phyloP scores from a whole-genome alignment of 306 rosid species.

The Abrus pulchellus region DNA sequence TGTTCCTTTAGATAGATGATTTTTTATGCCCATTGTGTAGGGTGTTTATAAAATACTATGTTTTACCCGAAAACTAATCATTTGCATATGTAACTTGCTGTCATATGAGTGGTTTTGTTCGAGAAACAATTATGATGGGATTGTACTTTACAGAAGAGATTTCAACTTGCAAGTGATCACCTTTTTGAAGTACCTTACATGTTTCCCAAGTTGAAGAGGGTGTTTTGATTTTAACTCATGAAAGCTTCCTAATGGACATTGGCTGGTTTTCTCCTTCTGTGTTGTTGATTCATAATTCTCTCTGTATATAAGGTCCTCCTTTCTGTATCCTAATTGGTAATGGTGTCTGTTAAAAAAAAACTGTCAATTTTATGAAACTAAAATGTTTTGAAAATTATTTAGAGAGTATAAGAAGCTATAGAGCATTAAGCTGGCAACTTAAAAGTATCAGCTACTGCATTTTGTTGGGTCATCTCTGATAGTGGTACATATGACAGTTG shows the following conservation, averaged over 20 bases:
- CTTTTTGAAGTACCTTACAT: slow-evolving; percentile 31
- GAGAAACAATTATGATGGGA: slow-evolving; percentile 34
- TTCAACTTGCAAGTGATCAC: slow-evolving; percentile 38
- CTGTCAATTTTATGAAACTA: slow-evolving; percentile 16
- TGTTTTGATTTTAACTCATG: slow-evolving; percentile 33
- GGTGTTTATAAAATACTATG: slow-evolving; percentile 15
- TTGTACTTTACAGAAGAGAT: slow-evolving; percentile 28
- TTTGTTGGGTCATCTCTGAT: not conserved
- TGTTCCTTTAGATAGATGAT: slow-evolving; percentile 13
- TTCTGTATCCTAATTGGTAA: slow-evolving; percentile 27
- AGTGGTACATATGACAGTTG: slow-evolving; percentile 28
- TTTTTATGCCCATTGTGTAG: slow-evolving; percentile 2
- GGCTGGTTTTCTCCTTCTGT: slow-evolving; percentile 15
- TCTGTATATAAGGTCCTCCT: not conserved
- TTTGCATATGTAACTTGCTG: slow-evolving; percentile 13
- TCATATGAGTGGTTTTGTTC: slow-evolving; percentile 21
- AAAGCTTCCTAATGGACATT: slow-evolving; percentile 38
- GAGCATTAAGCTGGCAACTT: slow-evolving; percentile 15
- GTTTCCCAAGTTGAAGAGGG: slow-evolving; percentile 2
- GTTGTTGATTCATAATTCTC: slow-evolving; percentile 10
- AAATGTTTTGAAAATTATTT: slow-evolving; percentile 21
- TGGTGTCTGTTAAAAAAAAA: slow-evolving; percentile 18
- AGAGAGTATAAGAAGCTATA: slow-evolving; percentile 25
- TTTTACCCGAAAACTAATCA: not conserved
- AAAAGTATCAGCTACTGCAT: slow-evolving; percentile 1